A percentile compares a stretch with the other conserved stretches of the same genome.
phyloP scores from a whole-genome alignment of 2,329 filamentous ascomycete species.

The Metarhizium guizhouense region DNA sequence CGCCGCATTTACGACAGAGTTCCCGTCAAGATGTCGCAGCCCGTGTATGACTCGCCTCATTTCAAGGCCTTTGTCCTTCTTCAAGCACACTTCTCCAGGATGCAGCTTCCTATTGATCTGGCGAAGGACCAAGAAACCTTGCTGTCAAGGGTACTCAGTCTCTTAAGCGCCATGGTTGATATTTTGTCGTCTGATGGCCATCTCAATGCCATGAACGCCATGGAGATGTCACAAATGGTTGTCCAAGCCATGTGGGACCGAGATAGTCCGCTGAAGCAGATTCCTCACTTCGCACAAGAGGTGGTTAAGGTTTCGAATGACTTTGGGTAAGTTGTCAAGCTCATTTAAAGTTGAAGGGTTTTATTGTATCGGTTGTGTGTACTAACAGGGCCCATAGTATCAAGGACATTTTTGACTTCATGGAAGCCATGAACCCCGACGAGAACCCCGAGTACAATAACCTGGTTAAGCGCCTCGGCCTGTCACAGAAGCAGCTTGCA shows the following conservation, averaged over 20 bases:
- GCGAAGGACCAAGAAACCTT: slow-evolving; percentile 93
- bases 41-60: slow-evolving; percentile 83
- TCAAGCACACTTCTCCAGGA: slow-evolving; percentile 93
- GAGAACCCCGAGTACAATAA: slow-evolving; percentile 76
- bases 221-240: slow-evolving; percentile 99
- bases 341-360: not conserved
- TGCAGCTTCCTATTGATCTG: slow-evolving; percentile 92
- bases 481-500: slow-evolving; percentile 73
- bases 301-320: slow-evolving; percentile 76
- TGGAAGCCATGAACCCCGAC: slow-evolving; percentile 95
- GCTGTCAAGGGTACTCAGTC: slow-evolving; percentile 71
- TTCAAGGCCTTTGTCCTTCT: slow-evolving; percentile 98
- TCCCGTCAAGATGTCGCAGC: slow-evolving; percentile 88
- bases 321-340: slow-evolving; percentile 49
- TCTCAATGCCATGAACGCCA: slow-evolving; percentile 93
- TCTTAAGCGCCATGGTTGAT: slow-evolving; percentile 88
- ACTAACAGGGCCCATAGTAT: slow-evolving; percentile 46
- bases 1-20: slow-evolving; percentile 89
- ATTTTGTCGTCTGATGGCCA: slow-evolving; percentile 93
- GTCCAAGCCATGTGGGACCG: slow-evolving; percentile 99
- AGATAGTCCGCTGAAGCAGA: slow-evolving; percentile 93
- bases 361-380: not conserved
- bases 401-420: slow-evolving; percentile 94
- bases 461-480: slow-evolving; percentile 67
- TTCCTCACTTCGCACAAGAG: slow-evolving; percentile 83